Conservation (phyloP, 2,329 filamentous ascomycete species). For the Escovopsis sp. region DNA sequence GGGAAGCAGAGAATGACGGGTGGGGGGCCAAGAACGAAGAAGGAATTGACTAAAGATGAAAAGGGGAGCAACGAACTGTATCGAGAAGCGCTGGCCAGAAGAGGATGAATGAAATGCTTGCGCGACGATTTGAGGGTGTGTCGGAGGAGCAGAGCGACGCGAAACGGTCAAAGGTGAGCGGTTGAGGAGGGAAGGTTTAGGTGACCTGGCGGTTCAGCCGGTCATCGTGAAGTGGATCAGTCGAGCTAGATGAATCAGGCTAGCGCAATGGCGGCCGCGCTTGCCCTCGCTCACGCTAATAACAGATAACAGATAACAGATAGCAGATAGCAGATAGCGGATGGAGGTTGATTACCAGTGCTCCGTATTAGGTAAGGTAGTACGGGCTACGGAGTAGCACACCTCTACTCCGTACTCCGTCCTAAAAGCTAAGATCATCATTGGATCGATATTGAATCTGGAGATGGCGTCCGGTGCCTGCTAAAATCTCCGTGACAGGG, state of each 20-base stretch:
- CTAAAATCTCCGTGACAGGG: no score
- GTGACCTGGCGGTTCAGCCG: conserved; percentile 4
- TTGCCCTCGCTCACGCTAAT: neutral
- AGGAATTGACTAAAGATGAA: conserved; percentile 5
- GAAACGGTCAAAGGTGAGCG: neutral
- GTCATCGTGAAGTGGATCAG: neutral
- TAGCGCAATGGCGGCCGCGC: conserved; percentile 1
- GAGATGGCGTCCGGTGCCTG: no score
- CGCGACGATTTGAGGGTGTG: conserved; percentile 10
- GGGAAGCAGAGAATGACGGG: conserved; percentile 1
- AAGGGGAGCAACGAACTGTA: conserved; percentile 19
- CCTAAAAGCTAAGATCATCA: no score
- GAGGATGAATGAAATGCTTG: conserved; percentile 8
- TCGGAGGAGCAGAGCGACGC: conserved; percentile 7
- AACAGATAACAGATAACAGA: no score
- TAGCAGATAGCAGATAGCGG: no score
- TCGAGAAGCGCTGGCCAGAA: conserved; percentile 14
- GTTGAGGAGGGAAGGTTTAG: conserved; percentile 1
- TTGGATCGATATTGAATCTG: no score
- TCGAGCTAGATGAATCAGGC: conserved; percentile 1
- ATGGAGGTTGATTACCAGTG: no score
- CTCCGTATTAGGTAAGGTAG: no score
- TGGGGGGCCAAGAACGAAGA: conserved; percentile 3
- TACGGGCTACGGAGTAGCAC: no score
- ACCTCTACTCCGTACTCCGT: no score